Evolutionary conservation across 106 monocot genomes (phyloP).

Genomic region (Dioscorea alata): DNA sequence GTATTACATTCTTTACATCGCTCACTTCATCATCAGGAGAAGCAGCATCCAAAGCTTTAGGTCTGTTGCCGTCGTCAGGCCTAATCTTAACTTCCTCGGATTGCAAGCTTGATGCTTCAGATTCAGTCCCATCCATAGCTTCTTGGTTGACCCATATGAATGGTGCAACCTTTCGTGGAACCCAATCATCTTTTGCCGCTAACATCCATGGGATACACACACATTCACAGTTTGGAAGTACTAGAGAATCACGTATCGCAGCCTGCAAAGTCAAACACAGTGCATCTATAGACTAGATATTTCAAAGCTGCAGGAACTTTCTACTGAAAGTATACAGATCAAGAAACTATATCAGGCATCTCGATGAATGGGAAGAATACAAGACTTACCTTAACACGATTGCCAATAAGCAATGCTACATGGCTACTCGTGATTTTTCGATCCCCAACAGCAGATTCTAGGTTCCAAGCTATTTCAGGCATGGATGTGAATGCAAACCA

Average conservation of each 20-base stretch:
- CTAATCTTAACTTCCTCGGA: slow-evolving; percentile 18
- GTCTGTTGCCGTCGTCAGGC: slow-evolving; percentile 11
- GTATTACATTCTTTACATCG: slow-evolving; percentile 16
- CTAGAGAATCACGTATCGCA: slow-evolving; percentile 66
- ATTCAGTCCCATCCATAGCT: slow-evolving; percentile 18
- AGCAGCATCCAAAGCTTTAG: slow-evolving; percentile 1
- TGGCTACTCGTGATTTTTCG: slow-evolving; percentile 65
- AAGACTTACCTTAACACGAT: slow-evolving; percentile 75
- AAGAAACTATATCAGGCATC: too few relatives aligned
- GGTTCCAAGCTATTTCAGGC: slow-evolving; percentile 82
- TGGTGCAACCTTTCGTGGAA: slow-evolving; percentile 63
- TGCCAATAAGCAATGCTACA: slow-evolving; percentile 56
- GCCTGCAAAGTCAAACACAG: slow-evolving; percentile 32
- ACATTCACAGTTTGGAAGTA: slow-evolving; percentile 85
- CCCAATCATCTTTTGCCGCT: slow-evolving; percentile 94
- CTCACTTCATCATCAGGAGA: slow-evolving; percentile 16
- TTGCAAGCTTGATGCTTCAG: slow-evolving; percentile 17
- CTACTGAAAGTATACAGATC: too few relatives aligned
- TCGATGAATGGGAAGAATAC: neutral
- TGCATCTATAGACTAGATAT: too few relatives aligned
- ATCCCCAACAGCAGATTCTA: slow-evolving; percentile 83
- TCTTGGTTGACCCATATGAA: slow-evolving; percentile 63
- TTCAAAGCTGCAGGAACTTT: too few relatives aligned
- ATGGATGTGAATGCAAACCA: slow-evolving; percentile 87
- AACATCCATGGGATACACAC: slow-evolving; percentile 85